Base-by-base conservation (phyloP, 495 filamentous ascomycete species). In the Thermothielavioides terrestris region DNA sequence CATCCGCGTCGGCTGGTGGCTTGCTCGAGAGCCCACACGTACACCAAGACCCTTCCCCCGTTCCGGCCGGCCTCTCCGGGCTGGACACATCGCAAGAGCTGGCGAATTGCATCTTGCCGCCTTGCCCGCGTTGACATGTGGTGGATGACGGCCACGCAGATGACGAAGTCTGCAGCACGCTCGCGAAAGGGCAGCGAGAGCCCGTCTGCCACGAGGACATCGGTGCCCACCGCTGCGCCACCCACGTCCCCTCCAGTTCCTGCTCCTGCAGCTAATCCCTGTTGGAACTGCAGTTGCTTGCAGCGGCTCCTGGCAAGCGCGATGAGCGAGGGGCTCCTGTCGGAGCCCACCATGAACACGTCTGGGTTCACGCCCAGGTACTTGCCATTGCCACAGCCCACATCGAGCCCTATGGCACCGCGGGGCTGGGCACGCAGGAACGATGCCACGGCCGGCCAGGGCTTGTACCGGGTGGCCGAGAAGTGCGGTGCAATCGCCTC, bases 1-100 rank as follows among this genome's bases (percentile, higher is more conserved):
- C 91, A 98, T 17, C 92, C 92, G 58, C 92, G 73, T 48, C 94
- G 83, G 63, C 89, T 95, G 51, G 68, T 70, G 64, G 86, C 84
- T 66, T 98, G 92, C 70, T 98, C 92, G 21, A 98, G 75, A 2
- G 92, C 92, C 92, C 92, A 98, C n/a, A 91, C 92, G 63, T 91
- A 94, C 21, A 96, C 74, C 52, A 98, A 67, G 15, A 85, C 81
- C 61, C 74, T 81, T 11, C 89, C 88, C 10, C 72, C 69, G 32
- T 27, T 9, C 14, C 20, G 27, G 60, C 72, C 28, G 57, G 59
- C 28, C 63, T 68, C 52, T 68, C 78, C 52, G 14, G 49, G 42
- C 32, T 47, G 52, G 53, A 95, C 71, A 41, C 80, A 80, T 46
- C 79, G 76, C 56, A 97, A 72, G 25, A 95, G 80, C 30, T 79